A percentile compares a stretch with the other conserved stretches of the same genome.
Evolutionary conservation across 768 basidiomycete species (phyloP).

Genomic region (Stropharia rugosoannulata): DNA sequence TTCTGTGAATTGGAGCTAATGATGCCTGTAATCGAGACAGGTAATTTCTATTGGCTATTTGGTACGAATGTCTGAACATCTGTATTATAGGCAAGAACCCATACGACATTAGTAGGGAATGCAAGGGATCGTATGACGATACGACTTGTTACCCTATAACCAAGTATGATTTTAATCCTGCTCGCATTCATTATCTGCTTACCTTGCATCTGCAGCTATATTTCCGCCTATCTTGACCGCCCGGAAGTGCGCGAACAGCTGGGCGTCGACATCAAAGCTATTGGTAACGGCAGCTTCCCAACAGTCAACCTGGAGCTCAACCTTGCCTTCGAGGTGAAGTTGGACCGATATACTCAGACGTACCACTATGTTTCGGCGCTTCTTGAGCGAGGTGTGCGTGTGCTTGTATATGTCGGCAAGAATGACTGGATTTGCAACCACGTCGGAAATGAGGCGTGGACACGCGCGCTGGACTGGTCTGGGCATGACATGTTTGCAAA

Average conservation of each 20-base stretch:
- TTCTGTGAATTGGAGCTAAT: slow-evolving; percentile 54
- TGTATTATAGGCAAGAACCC: slow-evolving; percentile 42
- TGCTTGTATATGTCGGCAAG: slow-evolving; percentile 68
- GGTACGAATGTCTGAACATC: neutral
- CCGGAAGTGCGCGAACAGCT: slow-evolving; percentile 51
- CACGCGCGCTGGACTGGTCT: slow-evolving; percentile 66
- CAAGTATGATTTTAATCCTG: slow-evolving; percentile 13
- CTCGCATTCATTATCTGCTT: neutral
- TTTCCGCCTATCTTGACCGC: slow-evolving; percentile 60
- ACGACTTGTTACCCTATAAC: slow-evolving; percentile 61
- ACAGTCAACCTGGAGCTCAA: slow-evolving; percentile 38
- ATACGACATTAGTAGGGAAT: slow-evolving; percentile 68
- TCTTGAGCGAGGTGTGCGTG: slow-evolving; percentile 67
- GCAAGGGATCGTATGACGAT: slow-evolving; percentile 44
- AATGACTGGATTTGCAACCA: slow-evolving; percentile 79
- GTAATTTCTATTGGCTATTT: neutral
- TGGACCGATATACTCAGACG: slow-evolving; percentile 46
- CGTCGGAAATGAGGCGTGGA: slow-evolving; percentile 74
- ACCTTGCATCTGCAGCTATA: slow-evolving; percentile 37
- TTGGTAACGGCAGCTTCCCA: slow-evolving; percentile 27
- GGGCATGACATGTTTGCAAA: slow-evolving; percentile 45
- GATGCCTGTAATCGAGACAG: neutral
- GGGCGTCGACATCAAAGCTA: slow-evolving; percentile 55
- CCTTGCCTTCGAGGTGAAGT: slow-evolving; percentile 40
- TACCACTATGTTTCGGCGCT: slow-evolving; percentile 61